A percentile compares a stretch with the other conserved stretches of the same genome.
Evolutionary conservation across 768 basidiomycete genomes (phyloP).

Genomic region (Lactarius tabidus): DNA sequence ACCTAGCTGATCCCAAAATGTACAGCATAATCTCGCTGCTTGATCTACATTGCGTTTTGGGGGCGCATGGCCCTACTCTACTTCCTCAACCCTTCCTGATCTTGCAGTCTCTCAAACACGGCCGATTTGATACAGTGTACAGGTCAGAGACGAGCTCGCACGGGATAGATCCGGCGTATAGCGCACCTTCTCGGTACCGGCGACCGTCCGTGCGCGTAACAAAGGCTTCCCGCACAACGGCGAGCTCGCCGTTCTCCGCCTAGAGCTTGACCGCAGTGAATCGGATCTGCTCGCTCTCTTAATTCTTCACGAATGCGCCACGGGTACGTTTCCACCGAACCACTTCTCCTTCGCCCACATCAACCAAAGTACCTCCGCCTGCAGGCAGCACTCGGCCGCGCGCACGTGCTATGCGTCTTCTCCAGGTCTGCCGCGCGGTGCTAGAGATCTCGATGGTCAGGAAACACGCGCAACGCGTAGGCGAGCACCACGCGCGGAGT

Average conservation of each 20-base stretch:
- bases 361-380: slow-evolving; percentile 95
- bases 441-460: slow-evolving; percentile 84
- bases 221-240: slow-evolving; percentile 83
- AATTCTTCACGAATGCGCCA: slow-evolving; percentile 96
- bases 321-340: slow-evolving; percentile 82
- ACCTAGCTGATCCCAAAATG: too few species aligned
- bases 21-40: too few species aligned
- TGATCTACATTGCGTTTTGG: too few species aligned
- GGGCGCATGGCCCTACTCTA: too few species aligned
- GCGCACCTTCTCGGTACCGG: slow-evolving; percentile 81
- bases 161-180: not conserved
- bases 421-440: slow-evolving; percentile 89
- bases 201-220: slow-evolving; percentile 85
- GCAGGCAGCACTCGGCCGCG: slow-evolving; percentile 83
- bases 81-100: slow-evolving; percentile 59
- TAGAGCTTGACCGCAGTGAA: slow-evolving; percentile 96
- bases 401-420: slow-evolving; percentile 84
- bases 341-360: slow-evolving; percentile 99
- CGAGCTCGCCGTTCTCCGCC: slow-evolving; percentile 89
- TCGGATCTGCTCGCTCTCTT: slow-evolving; percentile 97
- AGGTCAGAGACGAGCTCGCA: slow-evolving; percentile 8
- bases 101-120: slow-evolving; percentile 90
- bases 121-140: slow-evolving; percentile 87
- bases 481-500: slow-evolving; percentile 87
- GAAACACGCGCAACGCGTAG: slow-evolving; percentile 87